phyloP scores from a whole-genome alignment of 139 green algal species.

The Chlamydomonas applanata region DNA sequence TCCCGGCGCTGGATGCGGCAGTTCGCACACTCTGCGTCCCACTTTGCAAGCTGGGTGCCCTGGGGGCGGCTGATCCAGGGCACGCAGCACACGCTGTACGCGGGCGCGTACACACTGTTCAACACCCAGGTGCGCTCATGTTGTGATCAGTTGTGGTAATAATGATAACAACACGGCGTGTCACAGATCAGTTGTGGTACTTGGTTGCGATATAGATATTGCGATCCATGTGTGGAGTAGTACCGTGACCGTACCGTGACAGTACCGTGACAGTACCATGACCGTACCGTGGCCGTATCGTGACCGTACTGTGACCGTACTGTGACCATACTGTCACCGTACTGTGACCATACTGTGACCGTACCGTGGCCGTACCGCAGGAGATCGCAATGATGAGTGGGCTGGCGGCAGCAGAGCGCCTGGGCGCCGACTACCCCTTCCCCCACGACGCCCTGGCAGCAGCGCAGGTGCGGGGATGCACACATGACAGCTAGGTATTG shows the following conservation, averaged over 20 bases:
- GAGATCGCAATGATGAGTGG: constrained; percentile 32
- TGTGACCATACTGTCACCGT: no score
- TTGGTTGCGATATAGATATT: no score
- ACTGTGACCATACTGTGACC: no score
- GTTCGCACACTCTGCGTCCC: constrained; percentile 69
- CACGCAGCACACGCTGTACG: constrained; percentile 44
- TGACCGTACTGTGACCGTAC: no score
- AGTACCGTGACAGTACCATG: no score
- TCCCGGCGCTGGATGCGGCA: constrained; percentile 58
- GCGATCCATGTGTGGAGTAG: background rate
- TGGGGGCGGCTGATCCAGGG: constrained; percentile 59
- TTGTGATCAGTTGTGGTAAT: no score
- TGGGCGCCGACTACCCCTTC: constrained; percentile 70
- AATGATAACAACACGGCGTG: no score
- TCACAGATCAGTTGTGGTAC: no score
- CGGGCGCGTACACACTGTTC: constrained; percentile 59
- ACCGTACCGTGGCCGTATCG: no score
- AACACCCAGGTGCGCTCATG: constrained; percentile 55
- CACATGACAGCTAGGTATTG: background rate
- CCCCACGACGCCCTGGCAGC: constrained; percentile 52
- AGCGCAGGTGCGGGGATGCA: constrained; percentile 3
- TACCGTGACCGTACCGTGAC: no score
- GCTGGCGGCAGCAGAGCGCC: constrained; percentile 58
- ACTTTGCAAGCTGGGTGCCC: constrained; percentile 70
- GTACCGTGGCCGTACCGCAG: background rate